Conservation (phyloP, 2,329 filamentous ascomycete species). For the Talaromyces piceae region DNA sequence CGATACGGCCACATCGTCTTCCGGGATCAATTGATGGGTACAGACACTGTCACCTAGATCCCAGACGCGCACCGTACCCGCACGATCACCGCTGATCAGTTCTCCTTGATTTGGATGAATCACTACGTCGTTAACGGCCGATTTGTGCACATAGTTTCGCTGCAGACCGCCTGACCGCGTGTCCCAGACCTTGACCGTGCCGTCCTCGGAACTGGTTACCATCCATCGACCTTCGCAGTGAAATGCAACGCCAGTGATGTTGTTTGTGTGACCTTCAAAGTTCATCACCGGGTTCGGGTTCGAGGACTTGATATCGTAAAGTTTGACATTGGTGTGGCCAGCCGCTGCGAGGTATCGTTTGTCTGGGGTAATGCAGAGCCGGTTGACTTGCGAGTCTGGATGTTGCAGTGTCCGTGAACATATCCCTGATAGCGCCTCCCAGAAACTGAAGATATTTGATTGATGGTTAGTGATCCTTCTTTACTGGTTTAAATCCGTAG, state of each 20-base stretch:
- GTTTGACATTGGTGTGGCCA: slow-evolving; percentile 80
- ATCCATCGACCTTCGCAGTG: slow-evolving; percentile 99
- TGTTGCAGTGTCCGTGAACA: slow-evolving; percentile 98
- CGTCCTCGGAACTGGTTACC: slow-evolving; percentile 95
- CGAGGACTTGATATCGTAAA: slow-evolving; percentile 98
- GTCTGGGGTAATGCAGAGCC: slow-evolving; percentile 95
- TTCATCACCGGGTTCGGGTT: slow-evolving; percentile 88
- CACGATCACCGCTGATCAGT: slow-evolving; percentile 90
- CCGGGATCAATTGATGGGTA: slow-evolving; percentile 89
- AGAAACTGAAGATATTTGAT: slow-evolving; percentile 58
- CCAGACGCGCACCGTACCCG: slow-evolving; percentile 91
- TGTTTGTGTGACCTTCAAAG: slow-evolving; percentile 92
- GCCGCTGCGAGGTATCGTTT: slow-evolving; percentile 88
- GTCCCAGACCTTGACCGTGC: slow-evolving; percentile 96
- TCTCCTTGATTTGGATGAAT: slow-evolving; percentile 99
- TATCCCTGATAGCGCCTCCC: slow-evolving; percentile 96
- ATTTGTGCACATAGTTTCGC: slow-evolving; percentile 84
- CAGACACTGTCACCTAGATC: slow-evolving; percentile 96
- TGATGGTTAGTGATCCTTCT: slow-evolving; percentile 8
- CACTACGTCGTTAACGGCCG: slow-evolving; percentile 93
- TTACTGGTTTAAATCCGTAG: neutral
- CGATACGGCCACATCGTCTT: slow-evolving; percentile 87
- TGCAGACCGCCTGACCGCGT: slow-evolving; percentile 79
- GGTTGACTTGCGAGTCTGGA: slow-evolving; percentile 96
- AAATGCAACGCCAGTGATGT: slow-evolving; percentile 93